Evolutionary conservation across 2,329 filamentous ascomycete genomes (phyloP).

Genomic region (Trichoderma guizhouense): DNA sequence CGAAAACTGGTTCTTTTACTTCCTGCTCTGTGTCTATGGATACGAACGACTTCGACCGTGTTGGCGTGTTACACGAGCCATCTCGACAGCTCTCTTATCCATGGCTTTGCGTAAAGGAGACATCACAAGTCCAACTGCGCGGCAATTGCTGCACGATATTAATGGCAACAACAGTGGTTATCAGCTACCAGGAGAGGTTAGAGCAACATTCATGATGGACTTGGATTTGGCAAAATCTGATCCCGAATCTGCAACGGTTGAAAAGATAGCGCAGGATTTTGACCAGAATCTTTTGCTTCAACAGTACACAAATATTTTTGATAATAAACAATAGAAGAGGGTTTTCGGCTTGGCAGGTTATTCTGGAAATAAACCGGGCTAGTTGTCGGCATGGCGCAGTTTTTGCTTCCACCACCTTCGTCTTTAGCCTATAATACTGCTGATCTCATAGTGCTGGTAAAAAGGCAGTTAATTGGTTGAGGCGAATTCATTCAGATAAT

Average conservation of each 20-base stretch:
- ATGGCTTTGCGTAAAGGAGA: conserved; percentile 35
- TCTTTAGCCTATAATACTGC: background rate
- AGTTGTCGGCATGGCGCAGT: background rate
- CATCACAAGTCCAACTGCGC: conserved; percentile 30
- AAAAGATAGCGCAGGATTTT: conserved; percentile 31
- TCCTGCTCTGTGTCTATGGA: conserved; percentile 38
- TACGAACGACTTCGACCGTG: conserved; percentile 35
- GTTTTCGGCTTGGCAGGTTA: background rate
- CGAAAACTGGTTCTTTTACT: conserved; percentile 34
- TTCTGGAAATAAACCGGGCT: background rate
- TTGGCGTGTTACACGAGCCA: conserved; percentile 35
- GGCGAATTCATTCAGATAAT: background rate
- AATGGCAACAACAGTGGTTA: conserved; percentile 17
- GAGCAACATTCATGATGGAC: conserved; percentile 35
- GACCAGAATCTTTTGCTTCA: conserved; percentile 30
- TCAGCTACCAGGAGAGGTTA: conserved; percentile 21
- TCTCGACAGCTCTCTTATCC: conserved; percentile 34
- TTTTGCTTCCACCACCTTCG: background rate
- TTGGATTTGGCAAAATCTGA: conserved; percentile 31
- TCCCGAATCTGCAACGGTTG: conserved; percentile 30
- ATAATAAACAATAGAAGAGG: background rate
- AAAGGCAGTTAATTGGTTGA: background rate
- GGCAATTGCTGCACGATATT: conserved; percentile 28
- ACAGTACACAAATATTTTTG: conserved; percentile 24
- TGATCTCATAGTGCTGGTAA: background rate